phyloP scores from a whole-genome alignment of 2,329 filamentous ascomycete species.

The Stagonosporopsis tanaceti region DNA sequence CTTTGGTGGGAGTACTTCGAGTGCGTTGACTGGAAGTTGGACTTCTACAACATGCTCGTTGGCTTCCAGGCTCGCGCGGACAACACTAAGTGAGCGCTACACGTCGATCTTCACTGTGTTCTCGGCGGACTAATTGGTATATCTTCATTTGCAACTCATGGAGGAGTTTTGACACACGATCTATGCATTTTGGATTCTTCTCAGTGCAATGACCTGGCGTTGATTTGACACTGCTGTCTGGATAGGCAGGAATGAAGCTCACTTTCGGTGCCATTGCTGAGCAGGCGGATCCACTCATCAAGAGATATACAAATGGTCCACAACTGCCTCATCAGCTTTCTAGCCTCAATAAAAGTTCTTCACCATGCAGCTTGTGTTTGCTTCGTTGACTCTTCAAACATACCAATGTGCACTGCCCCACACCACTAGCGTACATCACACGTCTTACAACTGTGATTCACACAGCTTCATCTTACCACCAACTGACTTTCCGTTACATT shows the following conservation, averaged over 20 bases:
- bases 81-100: not conserved
- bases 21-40: slow-evolving; percentile 52
- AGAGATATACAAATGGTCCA: not conserved
- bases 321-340: not conserved
- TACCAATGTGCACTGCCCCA: slow-evolving; percentile 2
- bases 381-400: not conserved
- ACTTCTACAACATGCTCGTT: slow-evolving; percentile 54
- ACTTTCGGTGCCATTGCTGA: not conserved
- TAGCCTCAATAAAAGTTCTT: slow-evolving; percentile 3
- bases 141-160: no score
- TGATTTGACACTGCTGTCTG: not conserved
- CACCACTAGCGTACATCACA: slow-evolving; percentile 2
- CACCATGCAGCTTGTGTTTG: not conserved
- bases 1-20: slow-evolving; percentile 59
- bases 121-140: not conserved
- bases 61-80: slow-evolving; percentile 26
- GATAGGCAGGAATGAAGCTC: not conserved
- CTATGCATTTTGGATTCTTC: not conserved
- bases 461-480: not conserved
- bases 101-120: not conserved
- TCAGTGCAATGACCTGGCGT: not conserved
- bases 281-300: not conserved
- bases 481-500: not conserved
- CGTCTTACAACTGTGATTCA: not conserved
- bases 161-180: not conserved